These are phyloP conservation scores for Podospora didyma DNA, from an alignment of 495 filamentous ascomycete genomes.

Conservation along the genomic window DNA sequence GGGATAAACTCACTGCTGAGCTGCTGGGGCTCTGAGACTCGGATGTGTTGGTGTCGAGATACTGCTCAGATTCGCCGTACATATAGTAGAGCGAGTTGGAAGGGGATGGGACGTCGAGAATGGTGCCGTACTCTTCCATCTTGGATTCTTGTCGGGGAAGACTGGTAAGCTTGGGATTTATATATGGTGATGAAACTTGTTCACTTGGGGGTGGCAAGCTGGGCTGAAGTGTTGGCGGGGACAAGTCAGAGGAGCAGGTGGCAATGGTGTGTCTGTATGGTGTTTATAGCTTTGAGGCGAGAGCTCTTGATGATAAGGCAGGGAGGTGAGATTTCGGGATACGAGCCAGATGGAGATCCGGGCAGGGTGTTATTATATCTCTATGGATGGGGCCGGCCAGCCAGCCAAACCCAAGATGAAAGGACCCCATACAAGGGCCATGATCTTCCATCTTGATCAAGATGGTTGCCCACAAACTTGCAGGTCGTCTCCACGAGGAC, in stretches of 20 bases:
- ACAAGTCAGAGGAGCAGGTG: no score
- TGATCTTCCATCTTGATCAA: background rate
- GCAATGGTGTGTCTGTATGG: background rate
- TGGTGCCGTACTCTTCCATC: conserved; percentile 30
- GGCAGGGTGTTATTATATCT: background rate
- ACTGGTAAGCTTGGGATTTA: background rate
- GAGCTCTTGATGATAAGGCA: background rate
- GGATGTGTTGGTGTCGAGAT: conserved; percentile 34
- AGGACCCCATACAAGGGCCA: background rate
- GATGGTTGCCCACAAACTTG: background rate
- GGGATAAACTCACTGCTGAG: conserved; percentile 28
- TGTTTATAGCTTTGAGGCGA: background rate
- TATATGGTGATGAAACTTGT: background rate
- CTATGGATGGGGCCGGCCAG: background rate
- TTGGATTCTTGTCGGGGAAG: background rate
- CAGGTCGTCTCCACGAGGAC: background rate
- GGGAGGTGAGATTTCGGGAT: background rate
- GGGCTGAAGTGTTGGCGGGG: no score
- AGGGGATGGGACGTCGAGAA: conserved; percentile 32
- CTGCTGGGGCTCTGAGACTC: conserved; percentile 39
- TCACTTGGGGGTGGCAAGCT: background rate
- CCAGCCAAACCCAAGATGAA: background rate
- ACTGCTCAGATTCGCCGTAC: conserved; percentile 37
- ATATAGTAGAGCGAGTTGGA: conserved; percentile 31
- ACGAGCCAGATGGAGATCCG: background rate